Evolutionary conservation across 2,329 filamentous ascomycete species (phyloP), one percentile per base, ranked within the genome.

Genomic region (Alternaria sp.): DNA sequence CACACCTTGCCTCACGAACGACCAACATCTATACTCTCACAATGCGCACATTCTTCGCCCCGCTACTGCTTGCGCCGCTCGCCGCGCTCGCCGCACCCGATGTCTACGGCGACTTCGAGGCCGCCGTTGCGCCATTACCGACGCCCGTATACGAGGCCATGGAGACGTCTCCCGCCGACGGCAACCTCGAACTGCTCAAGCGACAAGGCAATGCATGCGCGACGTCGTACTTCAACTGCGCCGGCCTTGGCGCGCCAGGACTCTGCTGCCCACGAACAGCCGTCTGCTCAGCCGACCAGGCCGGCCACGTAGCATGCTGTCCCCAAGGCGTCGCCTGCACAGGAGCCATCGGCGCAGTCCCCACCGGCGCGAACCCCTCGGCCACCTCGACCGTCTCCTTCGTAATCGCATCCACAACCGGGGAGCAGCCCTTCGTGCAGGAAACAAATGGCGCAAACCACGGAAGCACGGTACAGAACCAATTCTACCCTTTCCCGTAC

Each of bases 221-320:
- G 7, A 78, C 73, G 19, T 82, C 82, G 60, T 88, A 86, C 79
- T 83, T 80, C 61, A 79, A 81, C 46, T 90, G 88, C 77, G 79
- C 80, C 30, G 81, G 82, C 62, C 75, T 88, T 43, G 85, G 84
- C 57, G 84, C 85, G 6, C 78, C 85, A 3, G 81, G 82, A 43
- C 81, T 87, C 58, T 90, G 88, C 81, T 90, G 88, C 76, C 80
- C 79, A 32, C 77, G 80, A 44, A 82, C 81, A 52, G 83, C 86
- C 21, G 81, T 83, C 60, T 90, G 88, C 79, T 83, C 85, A 45
- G 82, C 83, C 54, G 88, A 90, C 76, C 77, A 78, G 44, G 85
- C 83, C 40, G 83, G 87, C 57, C 82, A 88, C 64, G 84, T 89
- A 57, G 88, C 87, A 23, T 90, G 88, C 81, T 90, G 88, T 77